Base-by-base conservation (phyloP, 257 asterid species). In the Lycium barbarum region DNA sequence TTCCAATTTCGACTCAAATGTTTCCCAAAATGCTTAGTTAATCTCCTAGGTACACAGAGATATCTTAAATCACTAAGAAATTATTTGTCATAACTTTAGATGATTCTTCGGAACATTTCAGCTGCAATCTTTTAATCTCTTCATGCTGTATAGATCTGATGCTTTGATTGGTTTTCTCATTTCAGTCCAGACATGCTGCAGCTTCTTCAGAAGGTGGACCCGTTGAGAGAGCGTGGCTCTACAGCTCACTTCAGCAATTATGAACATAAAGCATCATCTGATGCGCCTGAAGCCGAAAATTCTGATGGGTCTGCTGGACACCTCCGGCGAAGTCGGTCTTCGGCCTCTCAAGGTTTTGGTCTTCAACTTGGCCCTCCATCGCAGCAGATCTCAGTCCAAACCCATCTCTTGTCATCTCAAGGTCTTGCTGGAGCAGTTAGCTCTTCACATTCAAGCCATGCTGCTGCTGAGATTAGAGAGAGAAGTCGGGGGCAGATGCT, bases 291-390 rank as follows among this genome's bases (percentile, higher is more conserved):
- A 79, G 87, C 88, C 51, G 94, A 88, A 81, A 89, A 89, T 73
- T 71, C 89, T 67, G 98, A 90, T 86, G 94, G 91, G 76, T 82
- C 90, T 79, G 92, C 82, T 83, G 86, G 89, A 79, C 88, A 88
- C 88, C 90, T 85, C 81, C 92, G 90, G 86, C 90, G 45, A 36
- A 89, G 88, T 88, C 96, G 88, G 54, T 92, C 95, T 85, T 88
- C 89, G 84, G 87, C 87, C 62, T 90, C 96, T 81, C 96, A 93
- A 88, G 99, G 96, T 83, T 96, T 94, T 89, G 97, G 95, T 83
- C 89, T 96, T 80, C 97, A 94, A 84, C 97, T 96, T 84, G 98
- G 98, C 83, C 99, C 98, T 83, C 98, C 99, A 70, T 92, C 97
- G 71, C 97, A 90, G 66, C 81, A 88, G 68, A 66, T 80, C 81